Base-by-base conservation (phyloP, 2,329 filamentous ascomycete species). In the Ceratocystiopsis brevicomis region DNA sequence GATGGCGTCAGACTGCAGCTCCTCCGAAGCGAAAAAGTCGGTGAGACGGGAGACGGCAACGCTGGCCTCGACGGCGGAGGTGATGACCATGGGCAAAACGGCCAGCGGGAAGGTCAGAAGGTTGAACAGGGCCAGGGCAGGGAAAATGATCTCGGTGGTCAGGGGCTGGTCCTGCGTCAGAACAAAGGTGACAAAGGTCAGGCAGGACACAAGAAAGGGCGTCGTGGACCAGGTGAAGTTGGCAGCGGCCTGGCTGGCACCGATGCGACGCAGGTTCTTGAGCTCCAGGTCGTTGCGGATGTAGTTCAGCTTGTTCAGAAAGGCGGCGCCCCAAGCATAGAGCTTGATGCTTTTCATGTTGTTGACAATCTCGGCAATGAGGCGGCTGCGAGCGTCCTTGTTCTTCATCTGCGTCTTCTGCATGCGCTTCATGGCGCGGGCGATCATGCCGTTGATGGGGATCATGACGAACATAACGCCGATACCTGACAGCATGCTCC, bases 301-400 rank as follows among this genome's bases (percentile, higher is more conserved):
- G 58, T 83, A 82, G 62, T 90, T 96, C 46, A 98, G 75, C 62
- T 93, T 94, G 61, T 86, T 90, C 78, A 95, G 94, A 57, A 98
- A 98, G 14, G 90, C 88, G 30, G 79, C 81, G 32, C 87, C 88
- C 90, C 90, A 98, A 30, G 90, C 90, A 58, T 95, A 98, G 17
- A 98, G 73, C 65, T 98, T 98, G 66, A 98, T 90, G 57, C 86
- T 93, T 67, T 98, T 98, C 83, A 98, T 98, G 63, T 96, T 96
- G 68, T 92, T 95, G 56, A 98, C 68, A 51, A 98, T 98, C 61
- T 98, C 90, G 8, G 88, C 92, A 68, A 96, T 95, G 46, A 98
- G 65, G 41, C 88, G 76, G 39, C 87, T 94, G 56, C 90, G 76
- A 36, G 86, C 73, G 55, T 98, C 90, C 64, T 98, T 98, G 66